These are phyloP conservation scores for Amanita inopinata DNA, from an alignment of 768 basidiomycete species.

Conservation along the genomic window DNA sequence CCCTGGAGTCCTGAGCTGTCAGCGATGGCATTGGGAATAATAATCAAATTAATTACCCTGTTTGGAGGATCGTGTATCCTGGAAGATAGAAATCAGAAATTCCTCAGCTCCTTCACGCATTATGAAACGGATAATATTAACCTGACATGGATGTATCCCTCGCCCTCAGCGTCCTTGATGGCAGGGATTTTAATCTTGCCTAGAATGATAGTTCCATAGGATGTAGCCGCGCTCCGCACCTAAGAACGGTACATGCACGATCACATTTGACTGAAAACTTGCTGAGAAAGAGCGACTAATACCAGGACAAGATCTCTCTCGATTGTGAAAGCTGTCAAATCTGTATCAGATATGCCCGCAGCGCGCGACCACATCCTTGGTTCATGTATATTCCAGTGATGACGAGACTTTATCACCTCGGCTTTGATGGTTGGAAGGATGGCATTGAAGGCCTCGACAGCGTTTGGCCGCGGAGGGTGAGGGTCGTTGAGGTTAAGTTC, in stretches of 20 bases:
- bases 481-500: slow-evolving; percentile 45
- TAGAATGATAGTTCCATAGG: slow-evolving; percentile 62
- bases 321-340: slow-evolving; percentile 44
- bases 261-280: slow-evolving; percentile 25
- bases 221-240: slow-evolving; percentile 46
- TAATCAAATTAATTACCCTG: slow-evolving; percentile 32
- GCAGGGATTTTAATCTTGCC: slow-evolving; percentile 71
- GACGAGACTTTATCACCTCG: slow-evolving; percentile 59
- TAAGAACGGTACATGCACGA: no score
- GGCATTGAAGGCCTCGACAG: slow-evolving; percentile 54
- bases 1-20: slow-evolving; percentile 32
- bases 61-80: slow-evolving; percentile 74
- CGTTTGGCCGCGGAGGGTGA: slow-evolving; percentile 50
- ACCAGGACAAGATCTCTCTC: slow-evolving; percentile 34
- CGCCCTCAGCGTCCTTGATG: slow-evolving; percentile 49
- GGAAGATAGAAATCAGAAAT: slow-evolving; percentile 7
- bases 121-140: slow-evolving; percentile 20
- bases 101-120: slow-evolving; percentile 4
- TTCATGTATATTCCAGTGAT: slow-evolving; percentile 64
- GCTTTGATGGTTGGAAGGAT: slow-evolving; percentile 47
- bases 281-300: slow-evolving; percentile 8
- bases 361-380: slow-evolving; percentile 66
- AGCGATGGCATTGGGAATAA: not conserved
- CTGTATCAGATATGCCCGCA: slow-evolving; percentile 34
- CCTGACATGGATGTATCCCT: slow-evolving; percentile 67